phyloP scores from a whole-genome alignment of 1,284 basidiomycete species.

The Moniliella sp. region DNA sequence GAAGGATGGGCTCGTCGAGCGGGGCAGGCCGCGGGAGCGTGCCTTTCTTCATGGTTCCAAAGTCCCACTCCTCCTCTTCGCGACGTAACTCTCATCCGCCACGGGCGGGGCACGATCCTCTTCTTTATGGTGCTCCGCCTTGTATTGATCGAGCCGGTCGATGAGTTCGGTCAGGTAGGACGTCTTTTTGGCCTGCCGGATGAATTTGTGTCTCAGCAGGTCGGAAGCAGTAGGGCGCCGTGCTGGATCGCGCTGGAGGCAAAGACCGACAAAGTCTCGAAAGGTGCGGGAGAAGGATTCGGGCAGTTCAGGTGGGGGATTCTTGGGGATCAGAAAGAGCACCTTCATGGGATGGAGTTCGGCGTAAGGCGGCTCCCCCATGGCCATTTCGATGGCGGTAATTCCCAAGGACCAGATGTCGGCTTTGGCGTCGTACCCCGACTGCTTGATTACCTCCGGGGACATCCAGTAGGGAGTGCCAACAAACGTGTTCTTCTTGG shows the following conservation, averaged over 20 bases:
- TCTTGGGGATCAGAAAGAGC: constrained; percentile 37
- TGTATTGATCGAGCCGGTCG: constrained; percentile 38
- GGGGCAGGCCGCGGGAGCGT: no score
- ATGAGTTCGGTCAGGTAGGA: constrained; percentile 63
- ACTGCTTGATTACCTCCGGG: constrained; percentile 84
- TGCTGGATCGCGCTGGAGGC: constrained; percentile 74
- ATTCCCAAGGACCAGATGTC: constrained; percentile 38
- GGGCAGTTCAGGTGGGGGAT: constrained; percentile 72
- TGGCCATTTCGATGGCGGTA: constrained; percentile 36
- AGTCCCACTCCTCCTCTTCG: no score
- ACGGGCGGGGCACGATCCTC: no score
- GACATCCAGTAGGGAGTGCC: constrained; percentile 91
- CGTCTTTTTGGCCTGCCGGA: constrained; percentile 55
- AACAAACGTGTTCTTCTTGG: constrained; percentile 74
- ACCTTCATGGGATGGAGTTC: constrained; percentile 38
- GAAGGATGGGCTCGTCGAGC: no score
- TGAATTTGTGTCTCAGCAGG: constrained; percentile 73
- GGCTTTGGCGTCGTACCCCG: constrained; percentile 43
- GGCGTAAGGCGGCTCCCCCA: constrained; percentile 37
- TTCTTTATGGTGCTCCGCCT: no score
- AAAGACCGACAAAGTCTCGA: constrained; percentile 73
- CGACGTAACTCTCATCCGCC: no score
- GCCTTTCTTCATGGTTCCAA: no score
- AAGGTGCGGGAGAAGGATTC: constrained; percentile 58
- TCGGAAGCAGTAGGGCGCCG: constrained; percentile 75